Conservation (phyloP, 768 basidiomycete genomes). For the Ramaria sp. region DNA sequence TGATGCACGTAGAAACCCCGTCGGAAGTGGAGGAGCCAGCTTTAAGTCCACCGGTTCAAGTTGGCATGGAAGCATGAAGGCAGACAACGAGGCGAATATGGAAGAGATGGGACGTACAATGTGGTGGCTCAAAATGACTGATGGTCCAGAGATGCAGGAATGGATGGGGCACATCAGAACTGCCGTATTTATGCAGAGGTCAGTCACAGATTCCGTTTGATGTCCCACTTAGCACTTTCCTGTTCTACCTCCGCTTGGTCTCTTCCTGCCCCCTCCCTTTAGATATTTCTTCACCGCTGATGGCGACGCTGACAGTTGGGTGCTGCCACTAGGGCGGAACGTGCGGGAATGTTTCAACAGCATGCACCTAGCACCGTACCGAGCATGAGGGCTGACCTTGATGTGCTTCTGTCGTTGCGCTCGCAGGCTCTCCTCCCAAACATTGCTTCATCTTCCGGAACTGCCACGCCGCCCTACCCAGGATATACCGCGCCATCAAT, state of each 20-base stretch:
- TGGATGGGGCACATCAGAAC: constrained; percentile 73
- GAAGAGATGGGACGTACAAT: constrained; percentile 46
- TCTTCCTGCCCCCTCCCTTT: constrained; percentile 4
- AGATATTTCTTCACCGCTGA: not conserved
- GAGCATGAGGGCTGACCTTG: not conserved
- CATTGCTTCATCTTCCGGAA: not conserved
- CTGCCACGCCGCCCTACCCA: not conserved
- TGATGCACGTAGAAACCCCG: constrained; percentile 37
- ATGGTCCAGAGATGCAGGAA: constrained; percentile 50
- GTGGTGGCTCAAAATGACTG: constrained; percentile 62
- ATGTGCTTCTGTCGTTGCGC: not conserved
- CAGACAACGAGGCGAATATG: constrained; percentile 9
- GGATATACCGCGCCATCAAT: not conserved
- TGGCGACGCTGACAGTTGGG: not conserved
- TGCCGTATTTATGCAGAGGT: constrained; percentile 48
- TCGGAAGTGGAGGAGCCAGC: not conserved
- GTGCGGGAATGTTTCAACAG: not conserved
- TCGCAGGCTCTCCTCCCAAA: not conserved
- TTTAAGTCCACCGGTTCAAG: not conserved
- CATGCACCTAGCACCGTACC: not conserved
- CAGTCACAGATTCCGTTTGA: not conserved
- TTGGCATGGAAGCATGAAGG: not conserved
- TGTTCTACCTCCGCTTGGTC: not conserved
- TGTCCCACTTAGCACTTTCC: not conserved
- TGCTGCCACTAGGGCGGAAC: not conserved